These are phyloP conservation scores for Hyaloscypha finlandica DNA, from an alignment of 495 filamentous ascomycete species.

Conservation along the genomic window DNA sequence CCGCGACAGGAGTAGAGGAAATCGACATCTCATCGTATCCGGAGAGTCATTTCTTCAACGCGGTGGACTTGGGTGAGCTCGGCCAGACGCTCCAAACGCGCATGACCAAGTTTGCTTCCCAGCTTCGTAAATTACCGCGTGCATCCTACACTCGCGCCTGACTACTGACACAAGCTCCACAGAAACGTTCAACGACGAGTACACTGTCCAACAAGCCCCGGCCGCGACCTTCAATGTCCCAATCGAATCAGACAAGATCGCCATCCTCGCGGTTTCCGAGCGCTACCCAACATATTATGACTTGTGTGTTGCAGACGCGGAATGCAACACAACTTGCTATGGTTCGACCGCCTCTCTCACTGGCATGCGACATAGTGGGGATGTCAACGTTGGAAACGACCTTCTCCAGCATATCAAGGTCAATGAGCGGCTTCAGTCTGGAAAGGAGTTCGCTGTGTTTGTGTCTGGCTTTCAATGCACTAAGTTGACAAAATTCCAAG, in stretches of 20 bases:
- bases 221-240: slow-evolving; percentile 33
- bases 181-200: slow-evolving; percentile 32
- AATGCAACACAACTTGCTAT: slow-evolving; percentile 27
- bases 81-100: slow-evolving; percentile 29
- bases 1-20: slow-evolving; percentile 30
- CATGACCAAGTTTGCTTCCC: slow-evolving; percentile 26
- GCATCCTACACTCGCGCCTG: neutral
- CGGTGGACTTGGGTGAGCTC: slow-evolving; percentile 35
- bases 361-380: slow-evolving; percentile 21
- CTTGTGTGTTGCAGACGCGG: slow-evolving; percentile 34
- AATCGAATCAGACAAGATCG: slow-evolving; percentile 30
- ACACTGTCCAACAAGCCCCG: slow-evolving; percentile 33
- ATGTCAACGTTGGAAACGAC: slow-evolving; percentile 10
- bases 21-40: slow-evolving; percentile 35
- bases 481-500: slow-evolving; percentile 28
- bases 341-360: slow-evolving; percentile 22
- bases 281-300: slow-evolving; percentile 34
- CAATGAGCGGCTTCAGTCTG: slow-evolving; percentile 15
- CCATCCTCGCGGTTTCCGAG: slow-evolving; percentile 32
- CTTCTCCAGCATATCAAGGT: slow-evolving; percentile 31
- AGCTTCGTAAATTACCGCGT: slow-evolving; percentile 25
- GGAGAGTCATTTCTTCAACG: slow-evolving; percentile 35
- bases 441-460: slow-evolving; percentile 32
- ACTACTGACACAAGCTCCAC: neutral
- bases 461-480: slow-evolving; percentile 29